These are phyloP conservation scores for Hanseniaspora hatyaiensis DNA, from an alignment of 805 yeast genomes.

Conservation along the genomic window DNA sequence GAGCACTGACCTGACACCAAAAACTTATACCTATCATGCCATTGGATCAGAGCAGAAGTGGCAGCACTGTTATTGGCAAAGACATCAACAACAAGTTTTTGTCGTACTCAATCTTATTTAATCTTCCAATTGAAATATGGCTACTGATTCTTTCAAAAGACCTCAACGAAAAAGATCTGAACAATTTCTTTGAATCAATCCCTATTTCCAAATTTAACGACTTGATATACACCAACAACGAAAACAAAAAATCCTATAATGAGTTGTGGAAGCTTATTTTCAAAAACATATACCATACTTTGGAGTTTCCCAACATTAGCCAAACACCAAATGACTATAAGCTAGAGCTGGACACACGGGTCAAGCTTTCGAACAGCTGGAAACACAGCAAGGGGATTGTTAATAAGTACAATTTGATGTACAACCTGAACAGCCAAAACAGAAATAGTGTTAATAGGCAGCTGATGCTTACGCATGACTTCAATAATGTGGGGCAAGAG, in stretches of 20 bases:
- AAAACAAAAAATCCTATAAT: slow-evolving; percentile 22
- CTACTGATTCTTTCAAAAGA: slow-evolving; percentile 7
- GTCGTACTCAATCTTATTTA: slow-evolving; percentile 6
- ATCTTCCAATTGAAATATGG: slow-evolving; percentile 14
- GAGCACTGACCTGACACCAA: too few relatives aligned
- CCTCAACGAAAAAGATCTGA: slow-evolving; percentile 7
- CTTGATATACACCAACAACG: background rate
- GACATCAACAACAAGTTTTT: background rate
- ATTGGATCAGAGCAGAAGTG: background rate
- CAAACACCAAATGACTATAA: slow-evolving; percentile 28
- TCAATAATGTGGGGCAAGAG: background rate
- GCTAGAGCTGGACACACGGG: slow-evolving; percentile 28
- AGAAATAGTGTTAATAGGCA: slow-evolving; percentile 8
- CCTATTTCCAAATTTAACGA: slow-evolving; percentile 5
- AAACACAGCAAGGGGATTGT: slow-evolving; percentile 28
- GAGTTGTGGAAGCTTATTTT: slow-evolving; percentile 36
- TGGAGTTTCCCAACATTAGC: slow-evolving; percentile 31
- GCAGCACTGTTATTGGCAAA: background rate
- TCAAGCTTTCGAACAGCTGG: slow-evolving; percentile 26
- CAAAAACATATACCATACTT: slow-evolving; percentile 24
- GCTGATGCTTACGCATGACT: slow-evolving; percentile 17
- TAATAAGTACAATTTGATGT: slow-evolving; percentile 27
- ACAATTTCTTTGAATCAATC: slow-evolving; percentile 13
- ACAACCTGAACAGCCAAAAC: slow-evolving; percentile 19
- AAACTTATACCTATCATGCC: background rate